Evolutionary conservation across 176 grass and related monocot genomes (phyloP).

Genomic region (Typha latifolia): DNA sequence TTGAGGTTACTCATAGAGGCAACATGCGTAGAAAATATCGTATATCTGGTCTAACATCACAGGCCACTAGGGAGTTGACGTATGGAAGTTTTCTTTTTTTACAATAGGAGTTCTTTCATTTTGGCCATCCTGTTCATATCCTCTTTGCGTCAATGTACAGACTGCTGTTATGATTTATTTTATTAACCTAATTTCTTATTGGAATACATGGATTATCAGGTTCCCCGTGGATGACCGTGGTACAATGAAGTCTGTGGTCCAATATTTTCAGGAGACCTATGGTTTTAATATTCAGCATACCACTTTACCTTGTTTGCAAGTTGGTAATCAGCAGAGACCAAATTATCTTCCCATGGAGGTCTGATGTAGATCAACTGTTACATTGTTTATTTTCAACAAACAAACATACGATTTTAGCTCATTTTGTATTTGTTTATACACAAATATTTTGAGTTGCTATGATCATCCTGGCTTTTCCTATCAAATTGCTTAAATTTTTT

Average conservation of each 20-base stretch:
- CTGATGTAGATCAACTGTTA: slow-evolving; percentile 8
- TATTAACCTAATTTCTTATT: not conserved
- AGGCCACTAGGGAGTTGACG: slow-evolving; percentile 83
- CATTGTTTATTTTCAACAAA: not conserved
- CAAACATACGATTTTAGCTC: not conserved
- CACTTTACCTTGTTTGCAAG: slow-evolving; percentile 85
- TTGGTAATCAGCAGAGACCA: slow-evolving; percentile 87
- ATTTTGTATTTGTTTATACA: not conserved
- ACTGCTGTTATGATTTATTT: not conserved
- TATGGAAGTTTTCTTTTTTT: slow-evolving; percentile 17
- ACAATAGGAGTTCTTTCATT: not conserved
- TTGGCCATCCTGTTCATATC: too few relatives aligned
- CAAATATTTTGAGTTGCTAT: not conserved
- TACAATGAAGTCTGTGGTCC: slow-evolving; percentile 92
- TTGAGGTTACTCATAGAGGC: slow-evolving; percentile 84
- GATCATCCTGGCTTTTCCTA: not conserved
- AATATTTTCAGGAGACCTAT: slow-evolving; percentile 83
- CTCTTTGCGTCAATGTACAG: not conserved
- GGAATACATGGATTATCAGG: slow-evolving; percentile 13
- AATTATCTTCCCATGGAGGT: slow-evolving; percentile 96
- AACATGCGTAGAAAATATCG: slow-evolving; percentile 95
- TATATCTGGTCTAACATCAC: slow-evolving; percentile 86
- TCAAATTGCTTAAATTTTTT: not conserved
- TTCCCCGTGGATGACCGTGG: slow-evolving; percentile 79
- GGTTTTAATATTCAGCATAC: slow-evolving; percentile 88